Conservation (phyloP, 2,329 filamentous ascomycete genomes). For the Beauveria varroae region DNA sequence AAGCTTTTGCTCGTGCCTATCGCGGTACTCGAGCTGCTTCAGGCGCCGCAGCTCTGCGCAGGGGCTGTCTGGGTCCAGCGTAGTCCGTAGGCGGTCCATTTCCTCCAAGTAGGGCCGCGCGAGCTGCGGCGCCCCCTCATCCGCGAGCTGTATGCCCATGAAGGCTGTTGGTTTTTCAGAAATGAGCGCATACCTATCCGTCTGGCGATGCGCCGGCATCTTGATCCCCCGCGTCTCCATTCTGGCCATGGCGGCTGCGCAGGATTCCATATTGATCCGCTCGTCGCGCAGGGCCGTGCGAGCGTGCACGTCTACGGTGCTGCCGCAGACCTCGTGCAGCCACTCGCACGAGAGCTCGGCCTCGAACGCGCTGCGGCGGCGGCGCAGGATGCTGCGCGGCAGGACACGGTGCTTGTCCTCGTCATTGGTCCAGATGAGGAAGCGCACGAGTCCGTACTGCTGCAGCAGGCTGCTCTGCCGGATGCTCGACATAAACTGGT, state of each 20-base stretch:
- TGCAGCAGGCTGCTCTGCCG: constrained; percentile 57
- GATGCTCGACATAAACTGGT: constrained; percentile 55
- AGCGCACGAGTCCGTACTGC: constrained; percentile 68
- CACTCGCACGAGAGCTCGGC: constrained; percentile 54
- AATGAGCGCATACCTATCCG: constrained; percentile 19
- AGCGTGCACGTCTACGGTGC: constrained; percentile 24
- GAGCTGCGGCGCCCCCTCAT: constrained; percentile 20
- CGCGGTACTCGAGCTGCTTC: constrained; percentile 22
- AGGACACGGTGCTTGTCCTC: constrained; percentile 52
- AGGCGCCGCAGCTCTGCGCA: constrained; percentile 16
- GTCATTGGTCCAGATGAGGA: constrained; percentile 65
- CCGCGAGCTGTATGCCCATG: constrained; percentile 22
- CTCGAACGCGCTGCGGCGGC: constrained; percentile 51
- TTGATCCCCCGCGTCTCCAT: constrained; percentile 38
- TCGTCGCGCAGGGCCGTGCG: constrained; percentile 34
- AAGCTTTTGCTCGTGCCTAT: constrained; percentile 18
- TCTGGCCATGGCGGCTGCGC: constrained; percentile 28
- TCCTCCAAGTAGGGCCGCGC: constrained; percentile 36
- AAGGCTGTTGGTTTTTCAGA: constrained; percentile 16
- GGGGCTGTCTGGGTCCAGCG: constrained; percentile 10
- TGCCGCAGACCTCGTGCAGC: constrained; percentile 49
- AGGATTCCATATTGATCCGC: constrained; percentile 40
- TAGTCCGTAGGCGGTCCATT: constrained; percentile 27
- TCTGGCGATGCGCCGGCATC: constrained; percentile 39
- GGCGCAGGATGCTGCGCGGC: constrained; percentile 48